Evolutionary conservation across 257 asterid genomes (phyloP).

Genomic region (Linaria vulgaris): DNA sequence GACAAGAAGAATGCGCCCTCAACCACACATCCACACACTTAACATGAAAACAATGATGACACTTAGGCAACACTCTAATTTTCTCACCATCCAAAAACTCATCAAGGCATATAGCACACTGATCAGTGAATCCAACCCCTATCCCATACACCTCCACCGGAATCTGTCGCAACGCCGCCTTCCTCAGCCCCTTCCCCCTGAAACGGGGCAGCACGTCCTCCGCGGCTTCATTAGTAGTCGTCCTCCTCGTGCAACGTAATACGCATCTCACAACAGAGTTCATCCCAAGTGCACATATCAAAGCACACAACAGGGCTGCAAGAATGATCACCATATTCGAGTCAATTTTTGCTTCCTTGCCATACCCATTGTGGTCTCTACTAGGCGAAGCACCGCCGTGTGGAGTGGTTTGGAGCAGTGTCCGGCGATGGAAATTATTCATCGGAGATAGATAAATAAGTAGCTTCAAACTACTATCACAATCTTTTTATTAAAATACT

Average conservation of each 20-base stretch:
- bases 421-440: slow-evolving; percentile 38
- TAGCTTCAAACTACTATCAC: too few relatives aligned
- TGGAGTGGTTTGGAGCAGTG: slow-evolving; percentile 41
- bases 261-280: slow-evolving; percentile 59
- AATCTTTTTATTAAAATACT: too few relatives aligned
- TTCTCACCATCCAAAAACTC: slow-evolving; percentile 78
- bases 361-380: background rate
- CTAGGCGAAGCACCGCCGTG: slow-evolving; percentile 25
- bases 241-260: slow-evolving; percentile 48
- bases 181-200: slow-evolving; percentile 55
- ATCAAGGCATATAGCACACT: slow-evolving; percentile 69
- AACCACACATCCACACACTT: slow-evolving; percentile 74
- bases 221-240: slow-evolving; percentile 24
- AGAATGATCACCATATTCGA: slow-evolving; percentile 72
- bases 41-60: slow-evolving; percentile 72
- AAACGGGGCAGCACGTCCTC: slow-evolving; percentile 31
- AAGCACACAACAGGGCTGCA: slow-evolving; percentile 67
- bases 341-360: slow-evolving; percentile 46
- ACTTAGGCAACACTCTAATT: slow-evolving; percentile 63
- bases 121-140: slow-evolving; percentile 41
- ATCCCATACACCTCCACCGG: slow-evolving; percentile 58
- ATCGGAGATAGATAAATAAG: slow-evolving; percentile 21
- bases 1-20: slow-evolving; percentile 73
- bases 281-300: slow-evolving; percentile 69
- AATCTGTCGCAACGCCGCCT: slow-evolving; percentile 47